phyloP scores from a whole-genome alignment of 2,329 filamentous ascomycete genomes.

The Coccinonectria pachysandricola region DNA sequence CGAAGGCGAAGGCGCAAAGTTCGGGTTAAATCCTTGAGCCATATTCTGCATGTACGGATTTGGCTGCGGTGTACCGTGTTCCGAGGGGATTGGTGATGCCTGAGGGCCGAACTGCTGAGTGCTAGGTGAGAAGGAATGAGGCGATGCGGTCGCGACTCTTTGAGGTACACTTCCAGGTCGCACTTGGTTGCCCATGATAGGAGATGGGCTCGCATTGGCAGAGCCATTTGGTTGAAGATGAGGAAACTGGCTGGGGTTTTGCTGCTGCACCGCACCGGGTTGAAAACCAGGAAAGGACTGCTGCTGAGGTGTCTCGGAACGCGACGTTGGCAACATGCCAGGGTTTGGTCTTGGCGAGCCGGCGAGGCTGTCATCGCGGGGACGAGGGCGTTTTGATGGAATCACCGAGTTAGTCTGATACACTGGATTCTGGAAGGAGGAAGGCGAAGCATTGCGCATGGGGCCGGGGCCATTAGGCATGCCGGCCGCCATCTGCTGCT shows the following conservation, averaged over 20 bases:
- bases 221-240: slow-evolving; percentile 76
- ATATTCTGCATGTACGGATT: slow-evolving; percentile 57
- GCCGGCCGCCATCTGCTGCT: slow-evolving; percentile 39
- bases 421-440: slow-evolving; percentile 61
- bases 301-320: slow-evolving; percentile 86
- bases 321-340: slow-evolving; percentile 66
- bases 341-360: slow-evolving; percentile 71
- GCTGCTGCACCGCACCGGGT: slow-evolving; percentile 49
- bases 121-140: slow-evolving; percentile 78
- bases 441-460: slow-evolving; percentile 73
- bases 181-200: slow-evolving; percentile 77
- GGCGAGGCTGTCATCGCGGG: slow-evolving; percentile 72
- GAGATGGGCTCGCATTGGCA: slow-evolving; percentile 79
- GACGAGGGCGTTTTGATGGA: slow-evolving; percentile 78
- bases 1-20: slow-evolving; percentile 46
- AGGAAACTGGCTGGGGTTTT: slow-evolving; percentile 60
- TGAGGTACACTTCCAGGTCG: slow-evolving; percentile 62
- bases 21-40: slow-evolving; percentile 46
- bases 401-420: slow-evolving; percentile 81
- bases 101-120: slow-evolving; percentile 62
- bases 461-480: slow-evolving; percentile 76
- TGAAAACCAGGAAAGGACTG: slow-evolving; percentile 62
- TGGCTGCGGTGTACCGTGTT: slow-evolving; percentile 68
- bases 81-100: slow-evolving; percentile 65
- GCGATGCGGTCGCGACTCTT: slow-evolving; percentile 82